A percentile compares a stretch with the other conserved stretches of the same genome.
Conservation (phyloP, 495 filamentous ascomycete species). For the Bombardia bombarda region DNA sequence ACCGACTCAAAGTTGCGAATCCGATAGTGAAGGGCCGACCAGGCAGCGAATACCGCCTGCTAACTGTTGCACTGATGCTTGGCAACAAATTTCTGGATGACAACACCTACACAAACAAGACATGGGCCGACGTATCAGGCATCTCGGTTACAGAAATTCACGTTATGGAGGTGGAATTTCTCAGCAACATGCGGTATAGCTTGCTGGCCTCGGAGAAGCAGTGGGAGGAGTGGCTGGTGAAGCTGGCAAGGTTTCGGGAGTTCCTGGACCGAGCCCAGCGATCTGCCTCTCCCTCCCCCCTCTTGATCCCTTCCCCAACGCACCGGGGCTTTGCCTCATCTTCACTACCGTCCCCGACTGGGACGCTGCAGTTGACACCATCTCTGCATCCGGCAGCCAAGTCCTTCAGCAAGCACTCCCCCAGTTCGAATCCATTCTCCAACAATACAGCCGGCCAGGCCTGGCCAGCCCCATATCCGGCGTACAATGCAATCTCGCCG, state of each 20-base stretch:
- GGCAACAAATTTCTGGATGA: conserved; percentile 99
- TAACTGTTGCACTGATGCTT: conserved; percentile 96
- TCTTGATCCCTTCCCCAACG: conserved; percentile 30
- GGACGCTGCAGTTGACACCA: conserved; percentile 27
- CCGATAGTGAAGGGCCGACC: conserved; percentile 78
- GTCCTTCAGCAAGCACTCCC: conserved; percentile 20
- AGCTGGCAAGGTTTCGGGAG: conserved; percentile 66
- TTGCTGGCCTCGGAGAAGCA: conserved; percentile 74
- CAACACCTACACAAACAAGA: conserved; percentile 99
- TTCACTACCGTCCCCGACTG: conserved; percentile 40
- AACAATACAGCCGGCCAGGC: conserved; percentile 7
- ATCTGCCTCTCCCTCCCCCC: conserved; percentile 22
- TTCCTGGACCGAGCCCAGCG: conserved; percentile 59
- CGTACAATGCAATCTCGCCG: conserved; percentile 14
- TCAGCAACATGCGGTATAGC: conserved; percentile 97
- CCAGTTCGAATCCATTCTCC: conserved; percentile 16
- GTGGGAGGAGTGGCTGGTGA: conserved; percentile 81
- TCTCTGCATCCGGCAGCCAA: conserved; percentile 10
- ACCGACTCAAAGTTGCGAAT: conserved; percentile 85
- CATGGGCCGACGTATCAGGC: conserved; percentile 96
- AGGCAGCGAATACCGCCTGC: conserved; percentile 90
- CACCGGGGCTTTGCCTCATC: conserved; percentile 31
- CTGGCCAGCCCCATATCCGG: conserved; percentile 30
- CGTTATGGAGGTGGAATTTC: conserved; percentile 98
- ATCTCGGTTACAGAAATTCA: conserved; percentile 95